phyloP scores from a whole-genome alignment of 768 basidiomycete species.

The Tulasnella sp. region DNA sequence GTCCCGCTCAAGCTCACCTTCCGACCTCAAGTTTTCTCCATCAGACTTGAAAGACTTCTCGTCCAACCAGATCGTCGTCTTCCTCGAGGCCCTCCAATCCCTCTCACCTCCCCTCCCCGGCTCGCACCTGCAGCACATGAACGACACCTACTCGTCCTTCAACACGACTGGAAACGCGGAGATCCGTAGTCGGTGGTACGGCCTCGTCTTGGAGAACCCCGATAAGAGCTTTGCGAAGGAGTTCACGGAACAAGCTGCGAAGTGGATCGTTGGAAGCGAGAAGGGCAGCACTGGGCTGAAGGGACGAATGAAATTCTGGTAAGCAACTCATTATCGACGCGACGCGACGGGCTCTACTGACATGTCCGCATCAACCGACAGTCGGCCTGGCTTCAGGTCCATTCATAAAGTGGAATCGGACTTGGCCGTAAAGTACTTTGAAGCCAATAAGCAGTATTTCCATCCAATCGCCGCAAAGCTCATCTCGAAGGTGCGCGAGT shows the following conservation, averaged over 20 bases:
- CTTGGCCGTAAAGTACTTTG: conserved; percentile 43
- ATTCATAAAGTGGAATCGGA: conserved; percentile 40
- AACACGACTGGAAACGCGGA: conserved; percentile 60
- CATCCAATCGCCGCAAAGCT: conserved; percentile 67
- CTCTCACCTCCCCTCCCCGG: conserved; percentile 42
- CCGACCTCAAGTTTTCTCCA: conserved; percentile 42
- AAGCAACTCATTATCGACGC: background rate
- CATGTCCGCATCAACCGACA: background rate
- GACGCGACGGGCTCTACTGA: background rate
- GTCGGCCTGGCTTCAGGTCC: conserved; percentile 47
- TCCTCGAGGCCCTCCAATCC: conserved; percentile 62
- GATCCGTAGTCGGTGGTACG: conserved; percentile 67
- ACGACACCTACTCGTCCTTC: conserved; percentile 33
- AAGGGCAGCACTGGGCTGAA: conserved; percentile 43
- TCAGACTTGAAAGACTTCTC: conserved; percentile 54
- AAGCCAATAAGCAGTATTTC: conserved; percentile 39
- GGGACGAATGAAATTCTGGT: conserved; percentile 77
- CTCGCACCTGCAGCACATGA: conserved; percentile 48
- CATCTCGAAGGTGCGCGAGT: conserved; percentile 53
- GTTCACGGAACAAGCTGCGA: conserved; percentile 43
- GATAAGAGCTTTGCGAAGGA: conserved; percentile 30
- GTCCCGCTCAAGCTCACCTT: conserved; percentile 39
- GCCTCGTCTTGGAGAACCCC: conserved; percentile 42
- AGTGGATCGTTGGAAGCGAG: conserved; percentile 57
- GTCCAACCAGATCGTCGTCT: conserved; percentile 74